Conservation (phyloP, 2,329 filamentous ascomycete species). For the Blastomyces percursus region DNA sequence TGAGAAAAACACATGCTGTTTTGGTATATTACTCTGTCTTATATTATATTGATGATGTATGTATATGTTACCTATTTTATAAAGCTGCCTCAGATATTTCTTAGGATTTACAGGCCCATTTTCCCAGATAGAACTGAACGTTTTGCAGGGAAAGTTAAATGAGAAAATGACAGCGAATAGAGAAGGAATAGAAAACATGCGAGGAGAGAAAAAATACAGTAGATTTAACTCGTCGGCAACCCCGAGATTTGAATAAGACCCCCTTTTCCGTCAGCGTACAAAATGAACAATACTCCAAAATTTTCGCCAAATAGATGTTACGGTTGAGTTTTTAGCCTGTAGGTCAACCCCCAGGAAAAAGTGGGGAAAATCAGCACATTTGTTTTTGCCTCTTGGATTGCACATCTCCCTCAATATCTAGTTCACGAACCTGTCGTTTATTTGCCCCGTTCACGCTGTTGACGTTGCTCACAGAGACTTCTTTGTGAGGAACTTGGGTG, state of each 20-base stretch:
- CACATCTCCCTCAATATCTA: neutral
- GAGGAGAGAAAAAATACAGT: neutral
- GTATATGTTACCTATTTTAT: neutral
- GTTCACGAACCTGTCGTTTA: slow-evolving; percentile 7
- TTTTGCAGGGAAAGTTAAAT: neutral
- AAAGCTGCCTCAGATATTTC: neutral
- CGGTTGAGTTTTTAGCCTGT: neutral
- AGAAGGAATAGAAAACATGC: neutral
- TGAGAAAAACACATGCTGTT: neutral
- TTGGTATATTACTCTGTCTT: neutral
- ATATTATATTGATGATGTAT: neutral
- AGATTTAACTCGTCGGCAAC: neutral
- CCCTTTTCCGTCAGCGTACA: neutral
- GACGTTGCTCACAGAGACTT: neutral
- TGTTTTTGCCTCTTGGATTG: neutral
- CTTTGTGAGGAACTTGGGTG: neutral
- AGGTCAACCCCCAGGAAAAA: neutral
- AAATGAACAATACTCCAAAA: slow-evolving; percentile 6
- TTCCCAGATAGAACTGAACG: neutral
- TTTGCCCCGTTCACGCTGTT: neutral
- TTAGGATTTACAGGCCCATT: neutral
- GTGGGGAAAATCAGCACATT: slow-evolving; percentile 1
- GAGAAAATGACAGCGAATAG: neutral
- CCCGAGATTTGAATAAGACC: neutral
- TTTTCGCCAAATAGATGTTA: slow-evolving; percentile 1